phyloP scores from a whole-genome alignment of 2,329 filamentous ascomycete genomes.

The Aureobasidium sp. region DNA sequence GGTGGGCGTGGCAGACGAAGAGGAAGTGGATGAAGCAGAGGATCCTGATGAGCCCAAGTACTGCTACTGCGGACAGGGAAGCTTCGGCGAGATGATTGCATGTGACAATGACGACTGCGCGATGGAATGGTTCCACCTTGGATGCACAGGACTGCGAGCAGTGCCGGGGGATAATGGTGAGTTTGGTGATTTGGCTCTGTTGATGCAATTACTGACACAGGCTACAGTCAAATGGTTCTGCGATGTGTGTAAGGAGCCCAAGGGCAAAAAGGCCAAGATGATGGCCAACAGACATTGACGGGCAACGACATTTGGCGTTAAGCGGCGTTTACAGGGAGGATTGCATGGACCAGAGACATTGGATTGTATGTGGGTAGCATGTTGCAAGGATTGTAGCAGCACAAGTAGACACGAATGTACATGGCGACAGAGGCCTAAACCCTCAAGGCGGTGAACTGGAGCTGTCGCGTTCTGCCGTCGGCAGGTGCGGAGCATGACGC shows the following conservation, averaged over 20 bases:
- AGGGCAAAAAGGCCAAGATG: constrained; percentile 9
- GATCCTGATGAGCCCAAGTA: constrained; percentile 53
- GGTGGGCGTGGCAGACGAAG: constrained; percentile 39
- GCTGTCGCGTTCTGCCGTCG: background rate
- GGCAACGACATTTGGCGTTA: background rate
- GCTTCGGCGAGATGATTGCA: constrained; percentile 59
- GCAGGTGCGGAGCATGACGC: constrained; percentile 1
- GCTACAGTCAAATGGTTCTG: constrained; percentile 41
- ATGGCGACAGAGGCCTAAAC: background rate
- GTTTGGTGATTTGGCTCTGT: constrained; percentile 2
- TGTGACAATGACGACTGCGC: constrained; percentile 58
- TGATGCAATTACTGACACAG: background rate
- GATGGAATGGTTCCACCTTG: constrained; percentile 61
- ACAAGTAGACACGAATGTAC: background rate
- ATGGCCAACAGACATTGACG: constrained; percentile 8
- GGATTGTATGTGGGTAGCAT: background rate
- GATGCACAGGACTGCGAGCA: constrained; percentile 53
- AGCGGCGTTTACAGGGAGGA: background rate
- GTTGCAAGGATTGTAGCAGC: background rate
- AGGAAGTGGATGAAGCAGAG: constrained; percentile 42
- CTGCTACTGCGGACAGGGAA: constrained; percentile 58
- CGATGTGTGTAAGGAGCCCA: constrained; percentile 35
- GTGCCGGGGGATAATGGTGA: constrained; percentile 46
- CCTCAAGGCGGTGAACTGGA: background rate
- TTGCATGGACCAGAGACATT: background rate